phyloP scores from a whole-genome alignment of 768 basidiomycete species.

The Naganishia vaughanmartiniae region DNA sequence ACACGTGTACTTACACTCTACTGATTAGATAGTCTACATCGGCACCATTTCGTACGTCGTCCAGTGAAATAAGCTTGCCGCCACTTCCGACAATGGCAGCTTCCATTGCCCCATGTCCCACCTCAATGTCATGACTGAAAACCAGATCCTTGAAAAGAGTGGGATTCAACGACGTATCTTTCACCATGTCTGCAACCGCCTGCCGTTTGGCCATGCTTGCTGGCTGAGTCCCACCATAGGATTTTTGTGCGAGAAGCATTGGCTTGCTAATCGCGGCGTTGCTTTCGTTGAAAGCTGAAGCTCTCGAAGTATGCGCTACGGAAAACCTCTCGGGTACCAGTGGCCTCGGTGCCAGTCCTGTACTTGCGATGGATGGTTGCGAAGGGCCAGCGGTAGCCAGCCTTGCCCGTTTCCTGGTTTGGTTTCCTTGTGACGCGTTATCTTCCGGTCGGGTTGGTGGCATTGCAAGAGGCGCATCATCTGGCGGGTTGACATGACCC shows the following conservation, averaged over 20 bases:
- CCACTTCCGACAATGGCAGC: constrained; percentile 40
- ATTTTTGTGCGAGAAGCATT: constrained; percentile 3
- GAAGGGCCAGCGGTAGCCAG: not conserved
- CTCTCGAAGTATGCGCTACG: constrained; percentile 40
- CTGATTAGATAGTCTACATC: constrained; percentile 47
- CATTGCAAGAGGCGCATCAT: no score
- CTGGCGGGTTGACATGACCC: not conserved
- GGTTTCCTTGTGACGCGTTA: not conserved
- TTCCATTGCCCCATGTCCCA: constrained; percentile 36
- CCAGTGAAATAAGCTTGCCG: constrained; percentile 34
- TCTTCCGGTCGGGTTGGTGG: constrained; percentile 12
- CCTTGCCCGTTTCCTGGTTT: constrained; percentile 9
- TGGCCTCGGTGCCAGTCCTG: constrained; percentile 17
- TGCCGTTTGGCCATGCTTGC: constrained; percentile 12
- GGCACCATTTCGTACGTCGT: constrained; percentile 36
- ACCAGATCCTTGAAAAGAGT: constrained; percentile 40
- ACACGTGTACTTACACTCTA: constrained; percentile 39
- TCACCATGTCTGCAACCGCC: constrained; percentile 5
- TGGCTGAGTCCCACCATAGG: constrained; percentile 2
- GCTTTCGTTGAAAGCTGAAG: constrained; percentile 36
- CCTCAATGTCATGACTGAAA: constrained; percentile 41
- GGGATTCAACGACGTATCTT: constrained; percentile 14
- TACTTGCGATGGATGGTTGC: not conserved
- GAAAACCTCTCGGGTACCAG: constrained; percentile 32
- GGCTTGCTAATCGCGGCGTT: constrained; percentile 25